phyloP scores from a whole-genome alignment of 2,329 filamentous ascomycete genomes.

The Penicillium sp. region DNA sequence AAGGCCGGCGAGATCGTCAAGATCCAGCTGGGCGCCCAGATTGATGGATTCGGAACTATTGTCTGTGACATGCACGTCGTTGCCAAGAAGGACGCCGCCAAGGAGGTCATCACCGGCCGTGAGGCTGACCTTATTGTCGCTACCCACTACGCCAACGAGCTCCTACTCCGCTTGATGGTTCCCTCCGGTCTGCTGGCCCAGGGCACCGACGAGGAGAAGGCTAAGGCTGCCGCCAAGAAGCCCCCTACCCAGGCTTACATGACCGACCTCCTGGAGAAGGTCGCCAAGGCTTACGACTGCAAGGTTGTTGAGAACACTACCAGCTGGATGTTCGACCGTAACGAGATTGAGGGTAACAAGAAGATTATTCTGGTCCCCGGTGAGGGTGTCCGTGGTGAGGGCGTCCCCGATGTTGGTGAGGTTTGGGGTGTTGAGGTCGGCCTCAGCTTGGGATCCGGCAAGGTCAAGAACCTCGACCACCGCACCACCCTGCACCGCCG shows the following conservation, averaged over 20 bases:
- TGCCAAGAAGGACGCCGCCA: slow-evolving; percentile 58
- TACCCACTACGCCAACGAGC: slow-evolving; percentile 93
- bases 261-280: slow-evolving; percentile 82
- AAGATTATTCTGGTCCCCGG: slow-evolving; percentile 88
- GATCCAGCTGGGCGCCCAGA: slow-evolving; percentile 98
- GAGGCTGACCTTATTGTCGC: slow-evolving; percentile 85
- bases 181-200: slow-evolving; percentile 81
- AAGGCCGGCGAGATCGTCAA: slow-evolving; percentile 88
- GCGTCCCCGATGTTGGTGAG: slow-evolving; percentile 81
- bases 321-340: slow-evolving; percentile 92
- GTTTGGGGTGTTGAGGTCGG: slow-evolving; percentile 98
- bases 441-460: slow-evolving; percentile 84
- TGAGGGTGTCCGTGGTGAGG: slow-evolving; percentile 86
- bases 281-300: slow-evolving; percentile 86
- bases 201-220: slow-evolving; percentile 91
- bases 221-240: slow-evolving; percentile 81
- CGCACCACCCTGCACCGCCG: slow-evolving; percentile 90
- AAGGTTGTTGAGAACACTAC: slow-evolving; percentile 97
- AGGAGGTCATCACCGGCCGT: slow-evolving; percentile 69
- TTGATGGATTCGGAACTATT: slow-evolving; percentile 94
- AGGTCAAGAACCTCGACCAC: slow-evolving; percentile 89
- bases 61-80: slow-evolving; percentile 91
- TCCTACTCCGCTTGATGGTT: slow-evolving; percentile 85
- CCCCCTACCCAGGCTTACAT: slow-evolving; percentile 83
- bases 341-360: slow-evolving; percentile 97